Conservation (phyloP, 306 rosid species). For the Phaseolus lunatus region DNA sequence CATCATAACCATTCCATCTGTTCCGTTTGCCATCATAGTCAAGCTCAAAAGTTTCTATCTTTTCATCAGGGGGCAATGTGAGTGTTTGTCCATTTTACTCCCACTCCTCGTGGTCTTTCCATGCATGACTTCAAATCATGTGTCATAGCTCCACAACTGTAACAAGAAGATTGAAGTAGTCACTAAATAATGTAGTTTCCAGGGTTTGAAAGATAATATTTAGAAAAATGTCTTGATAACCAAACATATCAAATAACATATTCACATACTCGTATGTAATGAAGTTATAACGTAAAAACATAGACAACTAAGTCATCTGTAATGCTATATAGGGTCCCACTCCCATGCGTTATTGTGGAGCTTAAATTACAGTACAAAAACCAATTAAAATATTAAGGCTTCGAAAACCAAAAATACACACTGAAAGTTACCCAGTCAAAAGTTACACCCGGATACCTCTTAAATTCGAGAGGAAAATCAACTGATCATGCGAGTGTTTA, state of each 20-base stretch:
- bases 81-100: slow-evolving; percentile 38
- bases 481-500: no score
- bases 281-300: no score
- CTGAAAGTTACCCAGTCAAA: background rate
- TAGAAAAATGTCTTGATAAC: background rate
- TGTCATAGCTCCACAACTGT: slow-evolving; percentile 46
- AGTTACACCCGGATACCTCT: background rate
- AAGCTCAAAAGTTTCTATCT: no score
- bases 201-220: background rate
- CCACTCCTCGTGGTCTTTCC: slow-evolving; percentile 43
- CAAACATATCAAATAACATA: background rate
- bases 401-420: background rate
- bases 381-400: no score
- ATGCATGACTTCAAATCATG: slow-evolving; percentile 40
- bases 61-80: no score
- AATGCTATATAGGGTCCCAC: background rate
- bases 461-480: background rate
- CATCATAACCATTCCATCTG: no score
- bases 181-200: slow-evolving; percentile 13
- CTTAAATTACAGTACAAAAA: background rate
- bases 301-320: background rate
- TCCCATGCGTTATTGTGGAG: background rate
- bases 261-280: background rate
- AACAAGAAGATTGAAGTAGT: slow-evolving; percentile 22
- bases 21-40: no score